A percentile compares a stretch with the other conserved stretches of the same genome.
These are phyloP conservation scores for Cercospora sp. DNA, from an alignment of 2,329 filamentous ascomycete genomes.

Conservation along the genomic window DNA sequence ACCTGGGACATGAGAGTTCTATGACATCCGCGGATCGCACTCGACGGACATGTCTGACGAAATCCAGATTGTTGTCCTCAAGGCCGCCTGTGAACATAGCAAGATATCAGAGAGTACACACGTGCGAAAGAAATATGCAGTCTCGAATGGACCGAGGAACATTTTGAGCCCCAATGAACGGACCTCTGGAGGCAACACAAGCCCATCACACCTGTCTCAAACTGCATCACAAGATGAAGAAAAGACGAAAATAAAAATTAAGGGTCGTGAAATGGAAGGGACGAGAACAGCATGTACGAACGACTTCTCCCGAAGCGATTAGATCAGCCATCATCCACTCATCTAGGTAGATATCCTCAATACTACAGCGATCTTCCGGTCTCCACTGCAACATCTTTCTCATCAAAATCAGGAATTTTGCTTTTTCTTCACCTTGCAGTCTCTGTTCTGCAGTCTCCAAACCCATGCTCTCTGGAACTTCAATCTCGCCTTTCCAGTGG, in stretches of 20 bases:
- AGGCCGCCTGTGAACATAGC: too few relatives aligned
- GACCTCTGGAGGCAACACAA: too few relatives aligned
- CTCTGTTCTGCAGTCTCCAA: neutral
- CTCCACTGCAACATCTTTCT: neutral
- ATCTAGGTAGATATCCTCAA: neutral
- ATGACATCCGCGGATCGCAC: neutral
- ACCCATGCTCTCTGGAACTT: neutral
- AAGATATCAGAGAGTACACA: too few relatives aligned
- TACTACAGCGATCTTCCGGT: neutral
- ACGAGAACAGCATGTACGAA: neutral
- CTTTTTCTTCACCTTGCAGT: neutral
- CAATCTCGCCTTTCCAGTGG: neutral
- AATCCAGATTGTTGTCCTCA: too few relatives aligned
- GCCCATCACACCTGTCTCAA: too few relatives aligned
- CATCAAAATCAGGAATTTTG: neutral
- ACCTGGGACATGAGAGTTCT: neutral
- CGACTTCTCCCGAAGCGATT: neutral
- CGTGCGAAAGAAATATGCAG: too few relatives aligned
- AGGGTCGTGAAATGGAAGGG: too few relatives aligned
- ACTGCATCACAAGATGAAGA: neutral
- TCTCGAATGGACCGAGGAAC: too few relatives aligned
- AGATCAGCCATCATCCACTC: neutral
- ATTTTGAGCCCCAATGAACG: too few relatives aligned
- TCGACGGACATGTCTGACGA: too few relatives aligned
- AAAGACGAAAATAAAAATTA: too few relatives aligned